Evolutionary conservation across 305 asterid genomes (phyloP).

Genomic region (Solanum hybrid): DNA sequence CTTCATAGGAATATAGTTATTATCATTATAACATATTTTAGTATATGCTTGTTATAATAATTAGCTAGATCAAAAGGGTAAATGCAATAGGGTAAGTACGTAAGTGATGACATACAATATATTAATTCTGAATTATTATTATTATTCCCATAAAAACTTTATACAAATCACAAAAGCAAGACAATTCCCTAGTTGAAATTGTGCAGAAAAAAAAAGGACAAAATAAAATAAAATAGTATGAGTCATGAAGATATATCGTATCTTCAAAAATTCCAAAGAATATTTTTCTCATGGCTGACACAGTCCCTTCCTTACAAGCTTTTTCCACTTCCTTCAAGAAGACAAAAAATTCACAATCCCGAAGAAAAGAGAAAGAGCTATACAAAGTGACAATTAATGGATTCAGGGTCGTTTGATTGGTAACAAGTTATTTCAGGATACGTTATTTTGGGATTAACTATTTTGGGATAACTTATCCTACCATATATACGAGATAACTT

Average conservation of each 20-base stretch:
- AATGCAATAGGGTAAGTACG: background rate
- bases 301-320: background rate
- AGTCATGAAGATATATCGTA: slow-evolving; percentile 8
- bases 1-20: background rate
- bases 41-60: background rate
- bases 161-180: background rate
- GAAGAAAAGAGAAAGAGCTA: background rate
- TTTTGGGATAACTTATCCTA: too few relatives aligned
- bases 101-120: background rate
- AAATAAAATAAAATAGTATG: background rate
- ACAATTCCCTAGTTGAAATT: slow-evolving; percentile 6
- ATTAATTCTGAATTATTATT: background rate
- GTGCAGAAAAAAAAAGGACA: background rate
- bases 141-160: slow-evolving; percentile 5
- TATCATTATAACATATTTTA: background rate
- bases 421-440: too few relatives aligned
- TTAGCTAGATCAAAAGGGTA: background rate
- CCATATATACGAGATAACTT: too few relatives aligned
- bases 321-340: slow-evolving; percentile 14
- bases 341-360: slow-evolving; percentile 14
- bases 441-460: too few relatives aligned
- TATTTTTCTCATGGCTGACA: slow-evolving; percentile 14
- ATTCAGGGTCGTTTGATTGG: too few relatives aligned
- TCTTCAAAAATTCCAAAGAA: slow-evolving; percentile 13
- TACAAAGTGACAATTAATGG: slow-evolving; percentile 1